Evolutionary conservation across 164 flowering plant species (phyloP).

Genomic region (Nelumbo lutea): DNA sequence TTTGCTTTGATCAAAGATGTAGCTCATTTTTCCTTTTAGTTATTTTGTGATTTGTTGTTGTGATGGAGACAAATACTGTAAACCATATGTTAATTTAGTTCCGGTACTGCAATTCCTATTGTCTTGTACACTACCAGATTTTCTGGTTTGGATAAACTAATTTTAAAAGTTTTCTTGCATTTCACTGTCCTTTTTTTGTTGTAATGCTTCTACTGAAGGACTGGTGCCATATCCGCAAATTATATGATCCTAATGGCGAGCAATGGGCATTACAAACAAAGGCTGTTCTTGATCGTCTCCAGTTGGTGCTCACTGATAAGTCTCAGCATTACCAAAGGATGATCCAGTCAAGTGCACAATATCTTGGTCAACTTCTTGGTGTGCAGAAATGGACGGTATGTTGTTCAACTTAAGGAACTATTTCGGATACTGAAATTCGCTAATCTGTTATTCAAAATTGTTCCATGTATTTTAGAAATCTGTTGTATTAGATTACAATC

Average conservation of each 20-base stretch:
- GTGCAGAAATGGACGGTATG: slow-evolving; percentile 33
- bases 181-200: slow-evolving; percentile 2
- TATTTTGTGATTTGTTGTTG: no score
- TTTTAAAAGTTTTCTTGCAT: background rate
- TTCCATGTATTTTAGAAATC: background rate
- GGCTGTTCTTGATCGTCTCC: slow-evolving; percentile 26
- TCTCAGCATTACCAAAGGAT: slow-evolving; percentile 23
- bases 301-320: slow-evolving; percentile 19
- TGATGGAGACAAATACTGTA: no score
- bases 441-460: background rate
- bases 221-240: slow-evolving; percentile 27
- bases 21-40: no score
- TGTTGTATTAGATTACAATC: background rate
- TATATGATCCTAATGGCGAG: slow-evolving; percentile 19
- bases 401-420: slow-evolving; percentile 1
- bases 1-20: no score
- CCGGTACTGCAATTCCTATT: no score
- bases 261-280: slow-evolving; percentile 33
- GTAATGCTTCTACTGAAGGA: slow-evolving; percentile 17
- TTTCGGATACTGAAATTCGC: background rate
- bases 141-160: no score
- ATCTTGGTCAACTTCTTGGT: slow-evolving; percentile 27
- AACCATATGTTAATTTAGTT: no score
- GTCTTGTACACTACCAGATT: no score
- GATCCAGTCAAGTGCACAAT: slow-evolving; percentile 27